Base-by-base conservation (phyloP, 1,284 basidiomycete genomes). In the Ceratobasidium sp. region DNA sequence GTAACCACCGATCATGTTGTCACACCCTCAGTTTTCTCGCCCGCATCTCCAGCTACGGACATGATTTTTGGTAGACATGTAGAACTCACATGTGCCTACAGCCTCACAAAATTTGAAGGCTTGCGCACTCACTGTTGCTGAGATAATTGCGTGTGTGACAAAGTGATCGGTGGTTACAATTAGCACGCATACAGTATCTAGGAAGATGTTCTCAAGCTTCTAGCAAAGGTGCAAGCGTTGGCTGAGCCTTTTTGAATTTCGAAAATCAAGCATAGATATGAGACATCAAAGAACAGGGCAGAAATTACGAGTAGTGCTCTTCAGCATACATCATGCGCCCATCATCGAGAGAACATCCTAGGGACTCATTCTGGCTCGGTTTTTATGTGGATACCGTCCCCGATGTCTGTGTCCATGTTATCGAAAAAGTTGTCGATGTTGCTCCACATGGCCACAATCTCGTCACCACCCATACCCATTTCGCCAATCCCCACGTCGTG, bases 341-440 rank as follows among this genome's bases (percentile, higher is more conserved):
- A 58, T 58, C 56, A 33, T 51, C 42, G 42, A 39, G 53, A 56
- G 67, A 69, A 54, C 66, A 39, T 23, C 6, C 33, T n/a, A 58
- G 53, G 67, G 53, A 69, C 67, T 51, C 58, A 73, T 56, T 73
- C 69, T 51, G 56, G 35, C 69, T 73, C 69, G 8, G 69, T 73
- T 73, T 73, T 73, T n/a, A 73, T 73, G 39, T 45, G 23, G 7
- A 73, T 60, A 26, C 33, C 56, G 37, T 60, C 56, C 26, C 39
- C 68, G 23, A 73, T 73, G 15, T 33, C 68, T 17, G 37, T 20
- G 28, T 42, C 67, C 67, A 58, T 58, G 23, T 23, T 28, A 20
- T 26, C 54, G 53, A 73, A 73, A 45, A 61, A 47, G 49, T 35
- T 45, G 20, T 26, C 53, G 39, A 71, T 56, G 23, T 33, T 73